A percentile compares a stretch with the other conserved stretches of the same genome.
phyloP scores from a whole-genome alignment of 164 flowering plant species.

The Paratinospora sagittata region DNA sequence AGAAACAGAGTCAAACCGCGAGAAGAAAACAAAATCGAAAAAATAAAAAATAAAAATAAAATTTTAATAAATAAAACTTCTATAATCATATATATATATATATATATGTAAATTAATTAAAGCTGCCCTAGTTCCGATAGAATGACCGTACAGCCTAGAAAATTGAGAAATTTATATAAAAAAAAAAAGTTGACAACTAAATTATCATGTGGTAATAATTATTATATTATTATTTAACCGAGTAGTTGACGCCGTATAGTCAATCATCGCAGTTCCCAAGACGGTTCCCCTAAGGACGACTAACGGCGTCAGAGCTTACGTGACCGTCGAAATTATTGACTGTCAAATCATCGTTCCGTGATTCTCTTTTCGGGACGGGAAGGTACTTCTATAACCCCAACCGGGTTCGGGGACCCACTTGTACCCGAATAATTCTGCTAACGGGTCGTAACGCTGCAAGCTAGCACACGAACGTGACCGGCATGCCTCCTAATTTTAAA shows the following conservation, averaged over 20 bases:
- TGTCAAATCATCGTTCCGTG: constrained; percentile 10
- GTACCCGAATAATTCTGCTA: not conserved
- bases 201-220: constrained; percentile 1
- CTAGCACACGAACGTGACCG: not conserved
- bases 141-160: not conserved
- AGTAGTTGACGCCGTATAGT: constrained; percentile 6
- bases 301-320: constrained; percentile 20
- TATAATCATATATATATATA: too few species aligned
- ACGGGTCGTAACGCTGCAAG: not conserved
- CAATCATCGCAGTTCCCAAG: not conserved
- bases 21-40: constrained; percentile 1
- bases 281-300: not conserved
- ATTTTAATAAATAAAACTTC: too few species aligned
- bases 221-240: not conserved
- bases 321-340: constrained; percentile 20
- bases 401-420: not conserved
- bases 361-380: constrained; percentile 13
- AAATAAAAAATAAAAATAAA: not conserved
- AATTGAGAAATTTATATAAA: not conserved
- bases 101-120: too few species aligned
- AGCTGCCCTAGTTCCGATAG: not conserved
- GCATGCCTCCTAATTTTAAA: too few species aligned
- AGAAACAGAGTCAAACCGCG: constrained; percentile 20
- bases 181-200: not conserved
- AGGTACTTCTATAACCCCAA: not conserved